These are phyloP conservation scores for Tylopilus sp. DNA, from an alignment of 768 basidiomycete species.

Conservation along the genomic window DNA sequence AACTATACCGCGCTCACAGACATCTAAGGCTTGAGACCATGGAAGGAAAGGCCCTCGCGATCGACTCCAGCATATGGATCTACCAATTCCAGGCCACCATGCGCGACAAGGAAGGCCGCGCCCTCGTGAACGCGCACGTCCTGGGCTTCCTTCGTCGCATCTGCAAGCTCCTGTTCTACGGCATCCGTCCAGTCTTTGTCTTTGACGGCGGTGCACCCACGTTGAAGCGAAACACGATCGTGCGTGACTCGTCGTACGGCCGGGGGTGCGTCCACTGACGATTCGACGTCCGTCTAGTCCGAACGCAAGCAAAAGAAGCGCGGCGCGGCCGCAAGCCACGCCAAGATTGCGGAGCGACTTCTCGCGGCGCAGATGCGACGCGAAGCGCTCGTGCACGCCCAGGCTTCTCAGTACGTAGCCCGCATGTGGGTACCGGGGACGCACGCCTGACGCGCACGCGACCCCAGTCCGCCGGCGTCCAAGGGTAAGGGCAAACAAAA, in stretches of 20 bases:
- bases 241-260: constrained; percentile 38
- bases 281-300: constrained; percentile 44
- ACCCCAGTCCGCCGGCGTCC: constrained; percentile 24
- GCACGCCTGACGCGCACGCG: neutral
- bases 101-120: constrained; percentile 94
- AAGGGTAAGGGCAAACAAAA: constrained; percentile 49
- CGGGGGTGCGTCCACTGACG: constrained; percentile 8
- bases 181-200: constrained; percentile 97
- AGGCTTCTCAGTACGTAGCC: constrained; percentile 39
- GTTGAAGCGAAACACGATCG: constrained; percentile 86
- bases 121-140: constrained; percentile 89
- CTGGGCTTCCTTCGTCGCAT: constrained; percentile 88
- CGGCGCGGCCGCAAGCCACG: constrained; percentile 84
- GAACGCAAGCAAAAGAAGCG: constrained; percentile 89
- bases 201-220: constrained; percentile 96
- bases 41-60: constrained; percentile 93
- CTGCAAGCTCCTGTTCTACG: constrained; percentile 92
- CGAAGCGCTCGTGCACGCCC: constrained; percentile 72
- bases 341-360: constrained; percentile 84
- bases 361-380: constrained; percentile 91
- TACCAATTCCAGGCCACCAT: constrained; percentile 99
- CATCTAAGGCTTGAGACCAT: constrained; percentile 78
- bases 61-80: constrained; percentile 99
- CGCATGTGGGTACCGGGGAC: neutral
- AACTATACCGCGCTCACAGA: constrained; percentile 4